Conservation (phyloP, 371 early-diverging fungal genomes). For the Astathelohania contejeani region DNA sequence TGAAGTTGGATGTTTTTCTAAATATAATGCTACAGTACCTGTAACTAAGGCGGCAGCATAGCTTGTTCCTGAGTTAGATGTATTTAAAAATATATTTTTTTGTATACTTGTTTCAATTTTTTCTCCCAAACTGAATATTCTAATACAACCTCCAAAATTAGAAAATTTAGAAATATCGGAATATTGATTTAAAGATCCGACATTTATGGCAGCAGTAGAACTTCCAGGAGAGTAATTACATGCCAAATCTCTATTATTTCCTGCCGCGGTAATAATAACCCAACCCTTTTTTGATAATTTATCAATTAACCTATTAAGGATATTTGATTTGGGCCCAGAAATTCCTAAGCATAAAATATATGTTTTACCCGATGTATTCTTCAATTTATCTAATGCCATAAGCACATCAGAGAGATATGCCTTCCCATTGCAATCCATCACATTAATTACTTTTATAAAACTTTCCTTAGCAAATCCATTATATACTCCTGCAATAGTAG, state of each 20-base stretch:
- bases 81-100: too few relatives aligned
- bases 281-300: slow-evolving; percentile 10
- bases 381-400: slow-evolving; percentile 26
- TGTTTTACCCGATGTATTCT: not conserved
- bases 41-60: slow-evolving; percentile 29
- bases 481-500: slow-evolving; percentile 13
- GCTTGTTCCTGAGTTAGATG: slow-evolving; percentile 14
- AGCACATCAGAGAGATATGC: slow-evolving; percentile 41
- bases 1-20: slow-evolving; percentile 29
- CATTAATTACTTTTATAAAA: slow-evolving; percentile 25
- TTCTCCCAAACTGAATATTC: slow-evolving; percentile 32
- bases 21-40: slow-evolving; percentile 21
- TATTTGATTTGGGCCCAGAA: slow-evolving; percentile 32
- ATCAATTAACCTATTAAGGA: slow-evolving; percentile 33
- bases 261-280: slow-evolving; percentile 39
- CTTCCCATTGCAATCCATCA: slow-evolving; percentile 27
- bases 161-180: slow-evolving; percentile 24
- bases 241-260: slow-evolving; percentile 35
- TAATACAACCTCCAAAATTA: slow-evolving; percentile 31
- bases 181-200: slow-evolving; percentile 36
- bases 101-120: slow-evolving; percentile 6
- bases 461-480: slow-evolving; percentile 41
- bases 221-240: slow-evolving; percentile 48
- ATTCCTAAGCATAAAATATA: slow-evolving; percentile 39
- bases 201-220: slow-evolving; percentile 31